Percentiles rank a stretch among this genome's conserved stretches.
Evolutionary conservation across 805 yeast species (phyloP).

Genomic region (Candida vaughaniae): DNA sequence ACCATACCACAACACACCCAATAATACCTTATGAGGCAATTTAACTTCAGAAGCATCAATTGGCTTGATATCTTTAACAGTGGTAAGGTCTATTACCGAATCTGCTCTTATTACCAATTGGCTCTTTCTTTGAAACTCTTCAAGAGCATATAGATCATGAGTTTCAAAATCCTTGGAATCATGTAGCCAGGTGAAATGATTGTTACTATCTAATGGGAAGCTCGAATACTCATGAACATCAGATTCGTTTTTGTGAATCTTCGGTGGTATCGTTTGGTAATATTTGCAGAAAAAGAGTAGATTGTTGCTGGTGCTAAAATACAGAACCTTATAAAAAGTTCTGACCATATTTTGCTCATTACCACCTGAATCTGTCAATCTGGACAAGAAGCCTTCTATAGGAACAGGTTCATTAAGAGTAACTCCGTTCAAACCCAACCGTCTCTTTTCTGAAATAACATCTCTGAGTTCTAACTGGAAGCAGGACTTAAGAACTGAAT

Average conservation of each 20-base stretch:
- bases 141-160: constrained; percentile 58
- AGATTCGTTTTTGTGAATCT: constrained; percentile 25
- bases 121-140: constrained; percentile 63
- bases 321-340: constrained; percentile 53
- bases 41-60: constrained; percentile 23
- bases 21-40: constrained; percentile 24
- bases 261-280: constrained; percentile 63
- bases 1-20: constrained; percentile 33
- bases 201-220: constrained; percentile 47
- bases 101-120: constrained; percentile 55
- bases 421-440: not conserved
- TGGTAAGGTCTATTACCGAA: constrained; percentile 59
- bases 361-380: constrained; percentile 54
- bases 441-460: constrained; percentile 15
- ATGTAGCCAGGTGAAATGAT: constrained; percentile 64
- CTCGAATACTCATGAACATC: constrained; percentile 49
- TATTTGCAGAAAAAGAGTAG: constrained; percentile 59
- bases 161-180: constrained; percentile 39
- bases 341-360: constrained; percentile 32
- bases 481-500: constrained; percentile 35
- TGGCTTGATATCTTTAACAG: constrained; percentile 40
- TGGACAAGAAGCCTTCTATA: constrained; percentile 76
- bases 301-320: constrained; percentile 62
- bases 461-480: constrained; percentile 61
- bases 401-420: constrained; percentile 31